Conservation (phyloP, 805 yeast species). For the Pichia phayaonensis region DNA sequence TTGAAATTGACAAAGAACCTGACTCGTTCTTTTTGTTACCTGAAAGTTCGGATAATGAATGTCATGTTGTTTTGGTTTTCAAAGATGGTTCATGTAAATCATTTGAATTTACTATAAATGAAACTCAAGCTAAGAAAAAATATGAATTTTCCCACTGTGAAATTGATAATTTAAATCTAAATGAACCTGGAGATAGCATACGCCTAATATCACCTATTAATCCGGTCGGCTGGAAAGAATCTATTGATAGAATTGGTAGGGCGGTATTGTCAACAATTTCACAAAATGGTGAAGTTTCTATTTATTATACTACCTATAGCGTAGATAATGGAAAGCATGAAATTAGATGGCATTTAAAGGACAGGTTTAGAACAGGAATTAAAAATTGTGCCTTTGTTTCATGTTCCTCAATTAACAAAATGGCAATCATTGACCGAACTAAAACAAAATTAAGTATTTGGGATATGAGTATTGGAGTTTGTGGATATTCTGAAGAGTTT, state of each 20-base stretch:
- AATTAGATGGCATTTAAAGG: conserved; percentile 47
- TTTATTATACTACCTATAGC: conserved; percentile 37
- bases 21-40: conserved; percentile 31
- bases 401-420: conserved; percentile 69
- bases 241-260: conserved; percentile 25
- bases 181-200: conserved; percentile 25
- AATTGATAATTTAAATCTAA: conserved; percentile 29
- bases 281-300: conserved; percentile 38
- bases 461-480: conserved; percentile 61
- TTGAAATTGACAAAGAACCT: conserved; percentile 12
- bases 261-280: conserved; percentile 55
- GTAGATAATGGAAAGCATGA: background rate
- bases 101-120: conserved; percentile 32
- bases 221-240: conserved; percentile 50
- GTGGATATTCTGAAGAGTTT: conserved; percentile 52
- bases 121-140: conserved; percentile 23
- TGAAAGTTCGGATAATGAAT: conserved; percentile 22
- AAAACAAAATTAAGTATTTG: conserved; percentile 59
- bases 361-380: conserved; percentile 49
- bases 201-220: conserved; percentile 44
- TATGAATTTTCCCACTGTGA: conserved; percentile 17
- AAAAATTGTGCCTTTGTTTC: conserved; percentile 44
- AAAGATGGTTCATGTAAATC: conserved; percentile 29
- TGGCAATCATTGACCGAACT: conserved; percentile 61
- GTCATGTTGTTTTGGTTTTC: conserved; percentile 46